These are phyloP conservation scores for Crithidia acanthocephali DNA, from an alignment of 208 protist species.

Conservation along the genomic window DNA sequence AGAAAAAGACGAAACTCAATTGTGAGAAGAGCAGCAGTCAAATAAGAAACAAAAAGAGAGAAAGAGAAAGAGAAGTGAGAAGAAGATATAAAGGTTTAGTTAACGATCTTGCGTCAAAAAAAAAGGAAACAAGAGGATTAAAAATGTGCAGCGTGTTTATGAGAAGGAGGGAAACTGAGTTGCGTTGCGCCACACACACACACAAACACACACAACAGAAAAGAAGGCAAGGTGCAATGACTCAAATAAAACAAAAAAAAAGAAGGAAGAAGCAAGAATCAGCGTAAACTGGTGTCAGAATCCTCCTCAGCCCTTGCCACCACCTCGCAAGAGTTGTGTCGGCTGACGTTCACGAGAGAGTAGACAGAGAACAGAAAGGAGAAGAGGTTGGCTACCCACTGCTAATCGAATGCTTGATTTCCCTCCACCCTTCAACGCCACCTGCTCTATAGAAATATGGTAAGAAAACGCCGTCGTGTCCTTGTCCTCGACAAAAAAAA, in stretches of 20 bases:
- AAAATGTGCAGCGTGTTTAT: background rate
- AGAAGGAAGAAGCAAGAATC: background rate
- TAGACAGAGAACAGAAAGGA: background rate
- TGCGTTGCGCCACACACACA: background rate
- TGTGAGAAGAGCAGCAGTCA: conserved; percentile 13
- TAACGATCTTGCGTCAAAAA: background rate
- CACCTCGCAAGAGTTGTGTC: too few relatives aligned
- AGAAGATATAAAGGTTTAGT: conserved; percentile 15
- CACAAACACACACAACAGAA: background rate
- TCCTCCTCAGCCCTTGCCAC: too few relatives aligned
- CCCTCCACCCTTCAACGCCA: too few relatives aligned
- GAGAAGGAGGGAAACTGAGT: background rate
- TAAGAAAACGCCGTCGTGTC: too few relatives aligned
- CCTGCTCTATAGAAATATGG: too few relatives aligned
- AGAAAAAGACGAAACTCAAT: conserved; percentile 11
- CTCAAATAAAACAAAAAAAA: background rate
- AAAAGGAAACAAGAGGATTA: conserved; percentile 17
- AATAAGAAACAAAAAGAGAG: conserved; percentile 14
- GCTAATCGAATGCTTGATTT: too few relatives aligned
- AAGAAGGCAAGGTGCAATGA: background rate
- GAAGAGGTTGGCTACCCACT: too few relatives aligned
- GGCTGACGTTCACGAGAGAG: background rate
- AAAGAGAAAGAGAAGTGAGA: conserved; percentile 16
- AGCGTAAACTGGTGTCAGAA: too few relatives aligned
- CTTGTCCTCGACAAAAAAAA: too few relatives aligned